Base-by-base conservation (phyloP, 169 alveolate species). In the Eimeria sp. region DNA sequence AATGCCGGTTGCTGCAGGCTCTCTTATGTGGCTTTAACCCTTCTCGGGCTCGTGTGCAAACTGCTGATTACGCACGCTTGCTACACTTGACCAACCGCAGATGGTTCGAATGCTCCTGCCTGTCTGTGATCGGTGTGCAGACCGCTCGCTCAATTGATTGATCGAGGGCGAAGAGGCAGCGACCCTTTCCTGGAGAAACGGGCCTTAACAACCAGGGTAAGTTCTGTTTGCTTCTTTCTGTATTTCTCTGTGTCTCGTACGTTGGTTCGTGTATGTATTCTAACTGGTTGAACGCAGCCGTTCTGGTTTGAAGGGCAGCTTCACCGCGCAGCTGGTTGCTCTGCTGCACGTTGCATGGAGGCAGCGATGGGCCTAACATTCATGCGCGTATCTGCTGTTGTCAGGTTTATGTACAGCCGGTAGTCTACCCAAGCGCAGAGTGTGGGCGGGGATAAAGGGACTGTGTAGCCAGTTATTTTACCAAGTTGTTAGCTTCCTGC, bases 121-220 rank as follows among this genome's bases (percentile, higher is more conserved):
- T 73, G 54, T 47, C 6, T 78, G 67, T 25, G 45, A n/a, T 54
- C 51, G 6, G n/a, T 40, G 83, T n/a, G 34, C 93, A 86, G 93
- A 34, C 93, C 93, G 10, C 80, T 86, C 34, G 93, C 78, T 5
- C 93, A 86, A 49, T 83, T 86, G 34, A 67, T 58, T 9, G 93
- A 86, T 40, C 78, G 72, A 61, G 82, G 78, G 63, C 51, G 93
- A 27, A 43, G 93, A 34, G 82, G 93, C 63, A 63, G 93, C 34
- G 93, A 86, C 65, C 83, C 80, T 20, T 63, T 86, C 20, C 27
- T 86, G n/a, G 93, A 86, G 65, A 63, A 40, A 43, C 40, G 93
- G 43, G 93, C 22, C 72, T n/a, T 63, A 3, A 82, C 22, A 2
- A 18, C 73, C 10, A 20, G 93, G 61, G 93, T 63, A 63, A 86